Evolutionary conservation across 2,329 filamentous ascomycete genomes (phyloP).

Genomic region (Xylariaceae sp.): DNA sequence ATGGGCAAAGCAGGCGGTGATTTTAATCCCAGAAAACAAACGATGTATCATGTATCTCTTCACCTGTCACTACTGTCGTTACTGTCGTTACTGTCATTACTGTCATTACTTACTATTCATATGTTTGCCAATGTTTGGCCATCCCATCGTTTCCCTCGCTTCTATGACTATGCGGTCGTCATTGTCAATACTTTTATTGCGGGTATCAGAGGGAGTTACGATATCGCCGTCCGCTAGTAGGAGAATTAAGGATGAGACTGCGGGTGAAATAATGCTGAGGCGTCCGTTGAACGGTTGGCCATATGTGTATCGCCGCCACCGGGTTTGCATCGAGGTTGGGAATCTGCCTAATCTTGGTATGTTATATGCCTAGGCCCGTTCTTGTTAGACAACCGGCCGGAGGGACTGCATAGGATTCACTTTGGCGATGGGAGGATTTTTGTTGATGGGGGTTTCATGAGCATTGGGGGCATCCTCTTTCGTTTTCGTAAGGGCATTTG

Average conservation of each 20-base stretch:
- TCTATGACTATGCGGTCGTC: background rate
- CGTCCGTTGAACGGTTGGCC: background rate
- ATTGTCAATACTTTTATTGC: background rate
- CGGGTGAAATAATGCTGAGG: too few species aligned
- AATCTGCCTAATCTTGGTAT: background rate
- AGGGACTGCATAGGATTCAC: too few species aligned
- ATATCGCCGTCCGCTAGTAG: background rate
- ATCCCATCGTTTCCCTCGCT: background rate
- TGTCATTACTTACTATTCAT: background rate
- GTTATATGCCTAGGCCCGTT: background rate
- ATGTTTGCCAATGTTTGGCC: too few species aligned
- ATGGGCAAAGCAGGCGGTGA: background rate
- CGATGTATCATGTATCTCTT: background rate
- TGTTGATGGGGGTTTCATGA: too few species aligned
- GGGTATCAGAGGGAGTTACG: background rate
- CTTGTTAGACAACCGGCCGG: background rate
- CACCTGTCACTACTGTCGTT: background rate
- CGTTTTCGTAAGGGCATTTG: too few species aligned
- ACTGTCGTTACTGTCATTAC: background rate
- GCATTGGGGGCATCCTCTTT: too few species aligned
- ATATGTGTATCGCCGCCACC: background rate
- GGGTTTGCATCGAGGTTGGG: background rate
- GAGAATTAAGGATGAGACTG: background rate
- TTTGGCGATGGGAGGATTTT: too few species aligned
- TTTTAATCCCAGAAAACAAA: background rate